phyloP scores from a whole-genome alignment of 345 rosid species.

The Bruguiera sexangula region DNA sequence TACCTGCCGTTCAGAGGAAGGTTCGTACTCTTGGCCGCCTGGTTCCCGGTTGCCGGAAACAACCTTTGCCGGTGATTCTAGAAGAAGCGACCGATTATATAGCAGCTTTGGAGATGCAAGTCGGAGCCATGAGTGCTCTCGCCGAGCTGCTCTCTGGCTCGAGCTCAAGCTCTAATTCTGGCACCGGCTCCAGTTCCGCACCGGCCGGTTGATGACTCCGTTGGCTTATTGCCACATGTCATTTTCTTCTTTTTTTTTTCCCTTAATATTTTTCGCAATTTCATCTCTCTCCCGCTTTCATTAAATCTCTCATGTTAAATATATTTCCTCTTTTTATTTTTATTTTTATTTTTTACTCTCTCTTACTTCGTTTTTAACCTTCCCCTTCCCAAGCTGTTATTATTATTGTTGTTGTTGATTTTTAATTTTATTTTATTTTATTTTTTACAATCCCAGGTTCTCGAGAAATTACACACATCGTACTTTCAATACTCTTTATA shows the following conservation, averaged over 20 bases:
- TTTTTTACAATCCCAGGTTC: not conserved
- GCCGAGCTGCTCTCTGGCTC: slow-evolving; percentile 52
- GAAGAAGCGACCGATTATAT: slow-evolving; percentile 95
- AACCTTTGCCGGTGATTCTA: slow-evolving; percentile 77
- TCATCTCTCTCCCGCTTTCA: not conserved
- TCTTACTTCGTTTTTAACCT: not conserved
- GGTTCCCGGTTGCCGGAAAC: slow-evolving; percentile 97
- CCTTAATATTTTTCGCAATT: not conserved
- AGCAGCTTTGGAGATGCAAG: slow-evolving; percentile 97
- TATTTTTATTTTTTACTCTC: not conserved
- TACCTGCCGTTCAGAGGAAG: slow-evolving; percentile 79
- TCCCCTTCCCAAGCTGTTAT: not conserved
- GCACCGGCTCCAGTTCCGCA: slow-evolving; percentile 28
- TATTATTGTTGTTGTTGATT: no score
- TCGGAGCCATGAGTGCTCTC: slow-evolving; percentile 80
- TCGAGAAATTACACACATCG: no score
- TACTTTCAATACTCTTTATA: no score
- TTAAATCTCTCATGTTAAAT: slow-evolving; percentile 32
- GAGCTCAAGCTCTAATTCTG: slow-evolving; percentile 13
- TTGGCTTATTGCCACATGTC: slow-evolving; percentile 23
- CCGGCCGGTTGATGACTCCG: slow-evolving; percentile 21
- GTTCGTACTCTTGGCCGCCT: slow-evolving; percentile 77
- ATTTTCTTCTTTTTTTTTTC: slow-evolving; percentile 2
- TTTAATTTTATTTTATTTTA: not conserved
- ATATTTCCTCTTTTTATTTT: slow-evolving; percentile 1